Conservation (phyloP, 345 rosid genomes). For the Hibiscus syriacus region DNA sequence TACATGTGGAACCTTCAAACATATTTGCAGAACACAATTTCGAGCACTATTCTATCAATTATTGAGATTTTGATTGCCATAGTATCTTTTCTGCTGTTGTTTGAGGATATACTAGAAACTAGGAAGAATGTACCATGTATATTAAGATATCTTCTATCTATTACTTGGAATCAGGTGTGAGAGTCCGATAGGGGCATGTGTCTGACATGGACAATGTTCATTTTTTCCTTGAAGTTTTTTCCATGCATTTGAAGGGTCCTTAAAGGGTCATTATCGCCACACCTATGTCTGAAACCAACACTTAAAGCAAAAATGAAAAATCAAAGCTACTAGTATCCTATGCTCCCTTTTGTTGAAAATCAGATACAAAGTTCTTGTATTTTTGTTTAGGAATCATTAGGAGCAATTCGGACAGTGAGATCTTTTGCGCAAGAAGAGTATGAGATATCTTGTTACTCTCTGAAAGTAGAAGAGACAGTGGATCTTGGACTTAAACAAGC, state of each 20-base stretch:
- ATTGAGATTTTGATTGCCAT: neutral
- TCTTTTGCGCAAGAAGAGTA: too few relatives aligned
- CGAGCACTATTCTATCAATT: neutral
- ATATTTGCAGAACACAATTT: neutral
- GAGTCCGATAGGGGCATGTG: neutral
- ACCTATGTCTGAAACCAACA: too few relatives aligned
- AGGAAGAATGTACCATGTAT: neutral
- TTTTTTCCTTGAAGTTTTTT: too few relatives aligned
- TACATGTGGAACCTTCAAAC: neutral
- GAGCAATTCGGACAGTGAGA: constrained; percentile 91
- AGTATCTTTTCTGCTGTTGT: neutral
- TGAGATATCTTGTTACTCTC: constrained; percentile 59
- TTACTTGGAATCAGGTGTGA: neutral
- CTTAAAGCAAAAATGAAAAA: too few relatives aligned
- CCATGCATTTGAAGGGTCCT: too few relatives aligned
- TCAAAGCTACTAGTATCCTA: neutral
- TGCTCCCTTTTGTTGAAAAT: neutral
- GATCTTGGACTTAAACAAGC: too few relatives aligned
- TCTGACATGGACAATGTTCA: neutral
- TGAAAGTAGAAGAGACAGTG: constrained; percentile 81
- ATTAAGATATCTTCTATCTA: neutral
- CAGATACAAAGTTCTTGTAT: neutral
- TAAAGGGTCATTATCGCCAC: too few relatives aligned
- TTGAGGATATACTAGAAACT: neutral
- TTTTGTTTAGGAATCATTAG: constrained; percentile 79